These are phyloP conservation scores for Cryptomeria japonica DNA, from an alignment of 75 land plant genomes.

Conservation along the genomic window DNA sequence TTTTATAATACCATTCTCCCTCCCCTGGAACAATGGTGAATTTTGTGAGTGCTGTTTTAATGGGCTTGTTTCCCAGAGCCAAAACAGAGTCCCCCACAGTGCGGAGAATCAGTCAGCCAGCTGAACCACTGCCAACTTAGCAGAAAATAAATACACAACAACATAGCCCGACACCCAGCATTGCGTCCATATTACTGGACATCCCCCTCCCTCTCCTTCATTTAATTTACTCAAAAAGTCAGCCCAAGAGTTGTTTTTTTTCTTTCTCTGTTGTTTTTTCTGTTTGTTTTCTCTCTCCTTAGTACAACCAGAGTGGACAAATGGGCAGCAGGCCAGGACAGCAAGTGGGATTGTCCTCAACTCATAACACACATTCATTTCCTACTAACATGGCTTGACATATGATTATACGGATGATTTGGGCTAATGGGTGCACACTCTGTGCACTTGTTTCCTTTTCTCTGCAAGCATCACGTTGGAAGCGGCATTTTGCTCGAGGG, in stretches of 20 bases:
- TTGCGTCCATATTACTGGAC: not conserved
- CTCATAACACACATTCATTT: conserved; percentile 3
- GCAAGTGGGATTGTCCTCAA: conserved; percentile 3
- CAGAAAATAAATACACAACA: not conserved
- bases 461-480: not conserved
- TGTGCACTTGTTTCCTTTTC: not conserved
- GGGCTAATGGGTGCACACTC: not conserved
- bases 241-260: not conserved
- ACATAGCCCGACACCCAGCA: not conserved
- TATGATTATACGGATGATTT: not conserved
- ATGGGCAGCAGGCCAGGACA: not conserved
- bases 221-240: not conserved
- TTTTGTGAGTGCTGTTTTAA: not conserved
- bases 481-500: not conserved
- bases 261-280: not conserved
- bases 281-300: not conserved
- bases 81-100: not conserved
- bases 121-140: not conserved
- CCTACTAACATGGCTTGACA: not conserved
- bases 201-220: not conserved
- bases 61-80: conserved; percentile 7
- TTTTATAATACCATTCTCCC: conserved; percentile 7
- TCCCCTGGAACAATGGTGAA: conserved; percentile 13
- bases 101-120: conserved; percentile 3
- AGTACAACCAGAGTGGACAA: not conserved